Evolutionary conservation across 2,329 filamentous ascomycete genomes (phyloP), one percentile per base, ranked within the genome.

Genomic region (Juglanconis juglandina): DNA sequence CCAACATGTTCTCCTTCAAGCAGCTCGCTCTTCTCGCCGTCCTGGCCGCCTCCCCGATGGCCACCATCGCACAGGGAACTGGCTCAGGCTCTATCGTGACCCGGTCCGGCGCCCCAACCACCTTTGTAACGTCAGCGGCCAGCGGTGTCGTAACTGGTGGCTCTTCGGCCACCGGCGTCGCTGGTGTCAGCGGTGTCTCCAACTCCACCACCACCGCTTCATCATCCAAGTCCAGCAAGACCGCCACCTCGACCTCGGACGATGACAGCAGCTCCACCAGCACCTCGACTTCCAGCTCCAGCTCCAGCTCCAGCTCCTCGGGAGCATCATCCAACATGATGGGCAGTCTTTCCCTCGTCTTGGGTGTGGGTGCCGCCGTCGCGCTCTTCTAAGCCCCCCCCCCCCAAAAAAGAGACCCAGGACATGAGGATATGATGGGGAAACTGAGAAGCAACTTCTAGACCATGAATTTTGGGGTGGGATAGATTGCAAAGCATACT

Each of bases 301-400:
- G 44, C 44, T 33, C 55, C 24, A 50, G 35, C 47, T 57, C 55
- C 24, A 34, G 42, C 35, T 57, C 55, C 2, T 30, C 17, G 17
- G 37, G 34, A 9, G 41, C 55, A 5, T 10, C 35, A 24, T n/a
- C 37, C 37, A 34, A 30, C 47, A 34, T 17, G 47, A 32, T 57
- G 55, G 47, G 55, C 37, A 39, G 55, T 14, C 47, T 57, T 47
- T 57, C 55, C 7, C 55, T 57, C 14, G 55, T 57, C 17, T 14
- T 57, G 47, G 55, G 55, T 14, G 30, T 57, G 3, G 55, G 55
- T 35, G 55, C 55, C 8, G 55, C 55, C 35, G 55, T 57, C 14
- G 55, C 55, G 24, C 47, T 57, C 35, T 57, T 57, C 55, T 57
- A 57, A 42, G 24, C 11, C 1, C n/a, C n/a, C n/a, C n/a, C n/a